Evolutionary conservation across 2,329 filamentous ascomycete species (phyloP), one percentile per base, ranked within the genome.

Genomic region (Teratosphaeria destructans): DNA sequence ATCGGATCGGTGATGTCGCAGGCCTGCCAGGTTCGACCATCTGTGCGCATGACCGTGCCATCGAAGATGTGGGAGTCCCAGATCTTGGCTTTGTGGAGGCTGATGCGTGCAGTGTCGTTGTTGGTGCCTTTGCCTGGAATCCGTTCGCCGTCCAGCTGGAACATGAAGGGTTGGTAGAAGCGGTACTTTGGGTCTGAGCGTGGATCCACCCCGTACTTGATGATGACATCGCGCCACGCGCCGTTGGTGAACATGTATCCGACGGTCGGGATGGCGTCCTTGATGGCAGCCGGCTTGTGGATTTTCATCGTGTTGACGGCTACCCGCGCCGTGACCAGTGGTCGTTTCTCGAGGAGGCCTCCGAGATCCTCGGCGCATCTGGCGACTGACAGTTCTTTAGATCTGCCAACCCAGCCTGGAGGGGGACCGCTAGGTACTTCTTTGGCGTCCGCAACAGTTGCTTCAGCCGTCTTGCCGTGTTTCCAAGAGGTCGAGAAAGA

Each of bases 211-310:
- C 93, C 93, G 72, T 92, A 94, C 54, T 82, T 85, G 63, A 96
- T 84, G 58, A 96, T 85, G 3, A 89, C 86, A 72, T 97, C 92
- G 63, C 90, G 84, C 88, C 90, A 99, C 0, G 94, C 92, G 0
- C 94, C 94, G 26, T 88, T 90, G 61, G 88, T 87, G 79, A 97
- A 96, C 74, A 92, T 90, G 75, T 96, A 99, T 8, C 89, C 91
- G 4, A 90, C 85, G 67, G 94, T 93, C 63, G 90, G 88, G 57
- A 92, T 82, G 54, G 89, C 89, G 69, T 87, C 82, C 67, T 90
- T 88, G 61, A 96, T 76, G 19, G 77, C 74, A 57, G 79, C 78
- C 29, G 80, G 78, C 62, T 75, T 19, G 74, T 37, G 75, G 74
- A 62, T 59, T 3, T 63, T 62, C 34, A 96, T 79, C 57, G 82